phyloP scores from a whole-genome alignment of 768 basidiomycete genomes.

The Lentinus brumalis region DNA sequence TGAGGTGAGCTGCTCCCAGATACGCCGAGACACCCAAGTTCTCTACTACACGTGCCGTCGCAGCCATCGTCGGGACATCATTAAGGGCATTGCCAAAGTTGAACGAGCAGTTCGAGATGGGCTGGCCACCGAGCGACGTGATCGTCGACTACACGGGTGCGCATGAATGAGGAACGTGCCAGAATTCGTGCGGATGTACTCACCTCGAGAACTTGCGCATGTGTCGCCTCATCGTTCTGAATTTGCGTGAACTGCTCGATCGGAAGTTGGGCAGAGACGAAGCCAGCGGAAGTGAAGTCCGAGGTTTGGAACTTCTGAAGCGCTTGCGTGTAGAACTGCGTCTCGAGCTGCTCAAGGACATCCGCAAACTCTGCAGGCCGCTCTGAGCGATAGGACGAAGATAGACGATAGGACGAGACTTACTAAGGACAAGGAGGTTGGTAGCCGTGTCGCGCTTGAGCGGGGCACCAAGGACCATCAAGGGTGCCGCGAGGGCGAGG shows the following conservation, averaged over 20 bases:
- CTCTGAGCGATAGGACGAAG: background rate
- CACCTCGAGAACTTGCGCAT: constrained; percentile 57
- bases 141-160: constrained; percentile 43
- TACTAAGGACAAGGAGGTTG: constrained; percentile 63
- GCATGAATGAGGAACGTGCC: background rate
- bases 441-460: constrained; percentile 36
- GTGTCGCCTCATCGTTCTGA: constrained; percentile 61
- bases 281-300: constrained; percentile 70
- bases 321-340: constrained; percentile 66
- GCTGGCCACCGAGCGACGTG: constrained; percentile 51
- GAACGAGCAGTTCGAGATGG: constrained; percentile 65
- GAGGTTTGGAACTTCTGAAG: constrained; percentile 61
- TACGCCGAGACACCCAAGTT: constrained; percentile 76
- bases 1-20: constrained; percentile 67
- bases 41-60: constrained; percentile 75
- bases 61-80: constrained; percentile 69
- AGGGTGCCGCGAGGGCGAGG: constrained; percentile 29
- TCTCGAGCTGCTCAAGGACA: constrained; percentile 75
- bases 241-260: constrained; percentile 64
- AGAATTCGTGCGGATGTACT: constrained; percentile 5
- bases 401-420: constrained; percentile 29
- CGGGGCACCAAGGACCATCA: constrained; percentile 26
- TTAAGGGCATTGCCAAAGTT: constrained; percentile 64
- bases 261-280: constrained; percentile 53
- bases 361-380: constrained; percentile 63